Evolutionary conservation across 129 eudicot species (phyloP), one percentile per base, ranked within the genome.

Genomic region (Arctium minus): DNA sequence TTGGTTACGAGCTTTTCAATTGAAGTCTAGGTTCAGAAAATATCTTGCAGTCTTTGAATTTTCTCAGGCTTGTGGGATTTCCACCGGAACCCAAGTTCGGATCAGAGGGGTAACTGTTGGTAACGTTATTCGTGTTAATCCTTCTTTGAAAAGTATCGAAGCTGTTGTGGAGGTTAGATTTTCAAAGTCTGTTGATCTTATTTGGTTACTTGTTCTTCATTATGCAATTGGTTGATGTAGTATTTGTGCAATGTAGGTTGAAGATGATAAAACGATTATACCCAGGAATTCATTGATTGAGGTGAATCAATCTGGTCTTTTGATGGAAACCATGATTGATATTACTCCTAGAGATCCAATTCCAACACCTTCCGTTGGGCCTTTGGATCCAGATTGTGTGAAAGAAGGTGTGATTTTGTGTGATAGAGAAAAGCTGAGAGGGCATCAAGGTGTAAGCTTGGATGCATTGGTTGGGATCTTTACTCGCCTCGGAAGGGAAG

Each of bases 241-340:
- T 72, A 0, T 40, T 38, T 74, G 40, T 84, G 72, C 29, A 78
- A 86, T 82, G 80, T 74, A 94, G 98, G 92, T 94, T 88, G 97
- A 92, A 80, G 97, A 94, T 87, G 98, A 94, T 70, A 94, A 89
- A 78, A 85, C 92, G 27, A 88, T 92, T 62, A 94, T 94, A 75
- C 98, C 98, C 6, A 84, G 87, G 39, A 94, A 94, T 79, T 91
- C 98, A 11, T 70, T 92, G 83, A 84, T 94, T 69, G 98, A 94
- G 85, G 98, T 94, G 78, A 94, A 94, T 79, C 98, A 94, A 77
- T 94, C 98, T 46, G 98, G 98, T 22, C 93, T 94, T 80, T 88
- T 94, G 39, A 94, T 92, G 98, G 98, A 94, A 83, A 94, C 97
- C 50, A 87, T 94, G 88, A 94, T 94, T 87, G 98, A 94, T 84